Evolutionary conservation across 768 basidiomycete genomes (phyloP), one percentile per base, ranked within the genome.

Genomic region (Pholiota conissans): DNA sequence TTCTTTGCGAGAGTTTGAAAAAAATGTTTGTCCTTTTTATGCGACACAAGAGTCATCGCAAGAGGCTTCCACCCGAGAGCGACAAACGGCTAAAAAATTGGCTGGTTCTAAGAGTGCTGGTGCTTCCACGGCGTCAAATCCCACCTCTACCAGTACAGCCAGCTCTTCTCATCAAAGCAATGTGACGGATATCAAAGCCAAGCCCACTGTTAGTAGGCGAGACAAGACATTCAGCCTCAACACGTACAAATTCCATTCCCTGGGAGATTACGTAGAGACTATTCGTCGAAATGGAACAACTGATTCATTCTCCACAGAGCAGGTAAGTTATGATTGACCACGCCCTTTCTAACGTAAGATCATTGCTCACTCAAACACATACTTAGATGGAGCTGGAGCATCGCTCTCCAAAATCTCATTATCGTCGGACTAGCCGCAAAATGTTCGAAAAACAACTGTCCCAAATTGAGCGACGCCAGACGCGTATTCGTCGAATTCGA

Each of bases 201-300:
- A 6, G 42, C 14, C 3, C 14, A 14, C 28, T 47, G 16, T 24
- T 47, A 20, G 46, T 20, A 47, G 46, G 37, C 28, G 9, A 11
- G 8, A 16, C 7, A 30, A 34, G 30, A 24, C 30, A 1, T 29
- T 50, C 7, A 50, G 34, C 22, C 49, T 50, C 16, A 50, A 34
- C 30, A 50, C 30, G 2, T 50, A 50, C 18, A 50, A 50, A 32
- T 16, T 18, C 20, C 49, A 50, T 30, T 18, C 49, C 3, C 24
- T 50, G 49, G 49, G 49, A 9, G 49, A 50, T 32, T 50, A 50
- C 22, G 49, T 34, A n/a, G 49, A 50, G 16, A 32, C n/a, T 32
- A 50, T 50, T 20, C 49, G 30, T 32, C 28, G 14, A 50, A 30
- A 32, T 22, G 30, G 49, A 18, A 50, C 30, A 16, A 39, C 14